Evolutionary conservation across 345 rosid species (phyloP).

Genomic region (Eucalyptus tenuipes): DNA sequence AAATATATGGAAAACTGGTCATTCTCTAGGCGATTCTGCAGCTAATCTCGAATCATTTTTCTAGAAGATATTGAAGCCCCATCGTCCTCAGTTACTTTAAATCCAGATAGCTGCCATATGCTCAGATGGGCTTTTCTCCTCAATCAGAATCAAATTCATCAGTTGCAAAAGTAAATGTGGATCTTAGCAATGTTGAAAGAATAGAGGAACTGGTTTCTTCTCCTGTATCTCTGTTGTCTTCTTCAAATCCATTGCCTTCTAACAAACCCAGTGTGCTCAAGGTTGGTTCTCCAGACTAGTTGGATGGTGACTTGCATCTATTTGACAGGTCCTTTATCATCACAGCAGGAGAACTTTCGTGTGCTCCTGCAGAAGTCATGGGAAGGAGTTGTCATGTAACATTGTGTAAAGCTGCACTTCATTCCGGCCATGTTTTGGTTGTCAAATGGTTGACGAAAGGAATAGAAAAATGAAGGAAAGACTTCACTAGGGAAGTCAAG

Average conservation of each 20-base stretch:
- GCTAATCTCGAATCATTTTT: constrained; percentile 16
- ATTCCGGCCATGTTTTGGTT: constrained; percentile 42
- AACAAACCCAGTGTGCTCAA: constrained; percentile 10
- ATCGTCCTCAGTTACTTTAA: background rate
- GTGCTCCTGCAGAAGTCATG: constrained; percentile 76
- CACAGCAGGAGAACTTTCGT: constrained; percentile 70
- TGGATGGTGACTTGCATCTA: constrained; percentile 64
- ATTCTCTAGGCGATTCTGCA: constrained; percentile 18
- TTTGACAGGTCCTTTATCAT: constrained; percentile 48
- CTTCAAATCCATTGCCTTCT: constrained; percentile 45
- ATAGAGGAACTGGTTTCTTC: constrained; percentile 37
- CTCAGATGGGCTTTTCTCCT: background rate
- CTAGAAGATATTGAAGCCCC: constrained; percentile 15
- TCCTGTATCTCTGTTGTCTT: constrained; percentile 32
- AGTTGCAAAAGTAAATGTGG: constrained; percentile 13
- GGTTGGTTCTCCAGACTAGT: constrained; percentile 46
- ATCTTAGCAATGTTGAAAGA: constrained; percentile 5
- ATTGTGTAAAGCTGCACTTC: constrained; percentile 59
- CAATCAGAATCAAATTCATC: constrained; percentile 17
- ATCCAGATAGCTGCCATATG: constrained; percentile 10
- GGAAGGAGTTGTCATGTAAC: constrained; percentile 88
- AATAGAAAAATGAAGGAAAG: constrained; percentile 65
- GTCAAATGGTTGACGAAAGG: constrained; percentile 84
- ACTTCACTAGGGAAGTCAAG: constrained; percentile 76
- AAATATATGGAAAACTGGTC: constrained; percentile 10